A percentile compares a stretch with the other conserved stretches of the same genome.
Evolutionary conservation across 2,329 filamentous ascomycete species (phyloP).

Genomic region (Nemania sp.): DNA sequence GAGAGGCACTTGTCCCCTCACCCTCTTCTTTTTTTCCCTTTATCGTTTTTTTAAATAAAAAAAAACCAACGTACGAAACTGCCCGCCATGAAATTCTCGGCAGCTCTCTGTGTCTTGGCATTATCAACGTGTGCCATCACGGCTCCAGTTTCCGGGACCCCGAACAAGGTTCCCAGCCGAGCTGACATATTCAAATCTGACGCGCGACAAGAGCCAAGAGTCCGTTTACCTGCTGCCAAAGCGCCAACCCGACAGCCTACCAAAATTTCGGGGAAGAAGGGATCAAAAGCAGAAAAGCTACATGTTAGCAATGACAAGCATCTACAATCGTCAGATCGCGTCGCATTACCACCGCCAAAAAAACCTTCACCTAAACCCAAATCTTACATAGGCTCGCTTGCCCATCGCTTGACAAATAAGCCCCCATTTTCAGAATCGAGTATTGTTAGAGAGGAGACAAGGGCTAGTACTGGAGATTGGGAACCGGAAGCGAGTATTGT

Average conservation of each 20-base stretch:
- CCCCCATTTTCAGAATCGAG: constrained; percentile 47
- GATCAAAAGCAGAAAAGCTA: constrained; percentile 13
- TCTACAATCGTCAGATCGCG: constrained; percentile 3
- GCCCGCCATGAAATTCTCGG: constrained; percentile 38
- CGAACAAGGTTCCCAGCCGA: constrained; percentile 21
- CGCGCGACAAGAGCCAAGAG: constrained; percentile 25
- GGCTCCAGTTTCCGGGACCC: constrained; percentile 25
- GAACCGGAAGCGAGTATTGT: constrained; percentile 46
- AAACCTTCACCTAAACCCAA: constrained; percentile 16
- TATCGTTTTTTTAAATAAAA: too few species aligned
- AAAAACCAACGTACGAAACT: background rate
- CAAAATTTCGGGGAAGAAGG: constrained; percentile 21
- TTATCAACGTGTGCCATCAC: constrained; percentile 35
- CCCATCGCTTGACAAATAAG: constrained; percentile 40
- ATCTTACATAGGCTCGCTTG: constrained; percentile 40
- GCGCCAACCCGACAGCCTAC: constrained; percentile 8
- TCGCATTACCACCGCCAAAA: constrained; percentile 1
- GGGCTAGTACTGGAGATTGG: constrained; percentile 40
- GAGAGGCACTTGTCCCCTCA: background rate
- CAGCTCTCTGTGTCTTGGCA: constrained; percentile 31
- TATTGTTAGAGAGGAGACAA: constrained; percentile 48
- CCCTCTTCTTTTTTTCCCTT: background rate
- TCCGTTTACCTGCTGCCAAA: constrained; percentile 16
- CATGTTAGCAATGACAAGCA: background rate
- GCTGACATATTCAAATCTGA: constrained; percentile 15